A percentile compares a stretch with the other conserved stretches of the same genome.
Conservation (phyloP, 2,329 filamentous ascomycete genomes). For the Xylaria sp. region DNA sequence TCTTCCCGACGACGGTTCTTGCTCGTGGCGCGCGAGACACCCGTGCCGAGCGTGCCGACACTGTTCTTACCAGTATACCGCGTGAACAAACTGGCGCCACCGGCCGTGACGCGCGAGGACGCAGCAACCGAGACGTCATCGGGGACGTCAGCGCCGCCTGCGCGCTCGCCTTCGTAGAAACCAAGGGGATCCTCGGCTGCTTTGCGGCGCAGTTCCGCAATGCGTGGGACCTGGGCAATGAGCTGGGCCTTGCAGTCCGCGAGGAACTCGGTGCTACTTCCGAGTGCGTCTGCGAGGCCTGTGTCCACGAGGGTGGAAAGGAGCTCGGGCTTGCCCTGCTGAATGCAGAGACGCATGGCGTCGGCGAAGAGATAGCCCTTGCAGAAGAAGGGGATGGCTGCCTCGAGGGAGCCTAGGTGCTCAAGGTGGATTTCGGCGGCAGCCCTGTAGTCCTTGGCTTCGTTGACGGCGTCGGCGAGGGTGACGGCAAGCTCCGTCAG, state of each 20-base stretch:
- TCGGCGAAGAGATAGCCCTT: slow-evolving; percentile 83
- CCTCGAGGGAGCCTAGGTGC: slow-evolving; percentile 67
- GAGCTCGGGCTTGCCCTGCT: slow-evolving; percentile 55
- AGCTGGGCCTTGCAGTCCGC: slow-evolving; percentile 89
- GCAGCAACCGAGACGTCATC: slow-evolving; percentile 91
- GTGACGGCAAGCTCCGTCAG: slow-evolving; percentile 63
- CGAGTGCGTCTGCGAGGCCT: slow-evolving; percentile 74
- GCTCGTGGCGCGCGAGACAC: slow-evolving; percentile 70
- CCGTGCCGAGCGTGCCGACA: slow-evolving; percentile 64
- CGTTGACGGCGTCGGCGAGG: slow-evolving; percentile 72
- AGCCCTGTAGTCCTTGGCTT: slow-evolving; percentile 76
- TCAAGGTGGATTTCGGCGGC: slow-evolving; percentile 78
- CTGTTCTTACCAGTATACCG: slow-evolving; percentile 73
- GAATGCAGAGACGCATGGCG: slow-evolving; percentile 71
- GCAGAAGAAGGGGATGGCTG: slow-evolving; percentile 73
- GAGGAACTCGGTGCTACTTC: slow-evolving; percentile 80
- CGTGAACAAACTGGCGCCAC: slow-evolving; percentile 82
- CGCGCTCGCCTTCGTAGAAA: slow-evolving; percentile 77
- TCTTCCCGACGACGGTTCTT: slow-evolving; percentile 89
- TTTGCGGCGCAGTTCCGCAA: slow-evolving; percentile 73
- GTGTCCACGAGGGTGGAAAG: slow-evolving; percentile 66
- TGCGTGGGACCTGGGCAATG: slow-evolving; percentile 75
- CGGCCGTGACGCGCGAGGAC: slow-evolving; percentile 70
- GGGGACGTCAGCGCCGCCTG: slow-evolving; percentile 63
- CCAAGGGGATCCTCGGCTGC: slow-evolving; percentile 80